Evolutionary conservation across 305 asterid species (phyloP), one percentile per base, ranked within the genome.

Genomic region (Andrographis paniculata): DNA sequence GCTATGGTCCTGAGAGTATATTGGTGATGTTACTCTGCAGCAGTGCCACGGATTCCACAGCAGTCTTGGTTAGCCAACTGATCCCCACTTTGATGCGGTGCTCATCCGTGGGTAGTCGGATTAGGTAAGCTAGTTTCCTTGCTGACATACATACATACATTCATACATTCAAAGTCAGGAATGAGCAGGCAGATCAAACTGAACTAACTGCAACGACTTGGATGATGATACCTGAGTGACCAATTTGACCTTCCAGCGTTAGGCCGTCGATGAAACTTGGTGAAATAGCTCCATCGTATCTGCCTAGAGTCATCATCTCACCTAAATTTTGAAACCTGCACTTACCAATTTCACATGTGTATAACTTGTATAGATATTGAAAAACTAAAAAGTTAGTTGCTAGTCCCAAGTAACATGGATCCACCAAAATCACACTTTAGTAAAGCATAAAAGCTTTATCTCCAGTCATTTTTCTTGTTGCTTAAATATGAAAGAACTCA

Each of bases 221-320:
- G n/a, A n/a, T n/a, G n/a, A n/a, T n/a, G 14, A 33, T 79, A 89
- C 98, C 98, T 21, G 95, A 63, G 66, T 89, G 96, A 44, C 94
- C 98, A 17, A 86, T 51, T 10, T 84, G 93, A 38, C 98, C 98
- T 15, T 89, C 96, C 67, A 89, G 65, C 4, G 98, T 76, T 36
- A 89, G 60, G 49, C 94, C 95, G 47, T 89, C 95, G 0, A 76
- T 40, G 49, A 86, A 82, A 63, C 88, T 82, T 51, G 96, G 96
- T 35, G 98, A 47, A 41, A 89, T 59, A 54, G 96, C 94, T 58
- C 83, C 98, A 61, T 89, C 98, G 17, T 59, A 73, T 64, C 77
- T 78, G 55, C 98, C 98, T 40, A 89, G 96, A 59, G 76, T 83
- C 96, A 89, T 82, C 98, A 89, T 89, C 82, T 89, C 98, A 21